Evolutionary conservation across 2,329 filamentous ascomycete genomes (phyloP).

Genomic region (Clarireedia homoeocarpa): DNA sequence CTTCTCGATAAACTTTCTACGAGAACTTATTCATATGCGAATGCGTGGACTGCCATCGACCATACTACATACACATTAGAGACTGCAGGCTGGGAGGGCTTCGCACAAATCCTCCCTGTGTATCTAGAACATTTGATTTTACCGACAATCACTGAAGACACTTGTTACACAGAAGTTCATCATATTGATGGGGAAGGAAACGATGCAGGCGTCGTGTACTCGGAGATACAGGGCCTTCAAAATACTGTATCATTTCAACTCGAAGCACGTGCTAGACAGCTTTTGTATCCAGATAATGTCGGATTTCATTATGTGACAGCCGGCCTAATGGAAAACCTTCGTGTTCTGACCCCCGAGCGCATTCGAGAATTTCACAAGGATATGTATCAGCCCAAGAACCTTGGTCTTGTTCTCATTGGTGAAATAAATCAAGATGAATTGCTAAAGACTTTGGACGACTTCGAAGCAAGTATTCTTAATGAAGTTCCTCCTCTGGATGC

Average conservation of each 20-base stretch:
- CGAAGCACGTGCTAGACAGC: conserved; percentile 69
- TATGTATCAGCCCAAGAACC: conserved; percentile 97
- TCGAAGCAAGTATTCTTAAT: conserved; percentile 79
- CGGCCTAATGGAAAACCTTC: conserved; percentile 87
- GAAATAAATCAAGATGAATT: conserved; percentile 80
- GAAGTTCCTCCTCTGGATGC: conserved; percentile 68
- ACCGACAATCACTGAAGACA: conserved; percentile 86
- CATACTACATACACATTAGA: conserved; percentile 95
- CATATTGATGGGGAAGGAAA: conserved; percentile 90
- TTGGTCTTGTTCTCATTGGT: conserved; percentile 86
- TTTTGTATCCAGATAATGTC: conserved; percentile 80
- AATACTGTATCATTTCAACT: conserved; percentile 80
- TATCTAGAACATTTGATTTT: conserved; percentile 92
- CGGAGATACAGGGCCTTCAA: conserved; percentile 95
- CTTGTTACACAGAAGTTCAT: conserved; percentile 91
- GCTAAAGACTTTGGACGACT: conserved; percentile 72
- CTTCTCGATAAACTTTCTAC: conserved; percentile 91
- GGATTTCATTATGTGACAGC: conserved; percentile 98
- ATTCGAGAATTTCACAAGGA: conserved; percentile 92
- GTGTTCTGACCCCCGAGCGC: conserved; percentile 76
- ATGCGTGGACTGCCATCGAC: conserved; percentile 95
- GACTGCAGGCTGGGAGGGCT: conserved; percentile 94
- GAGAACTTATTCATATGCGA: conserved; percentile 86
- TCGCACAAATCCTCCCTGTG: conserved; percentile 86
- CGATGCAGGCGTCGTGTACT: conserved; percentile 95